phyloP scores from a whole-genome alignment of 2,329 filamentous ascomycete genomes.

The Aspergillus bombycis region DNA sequence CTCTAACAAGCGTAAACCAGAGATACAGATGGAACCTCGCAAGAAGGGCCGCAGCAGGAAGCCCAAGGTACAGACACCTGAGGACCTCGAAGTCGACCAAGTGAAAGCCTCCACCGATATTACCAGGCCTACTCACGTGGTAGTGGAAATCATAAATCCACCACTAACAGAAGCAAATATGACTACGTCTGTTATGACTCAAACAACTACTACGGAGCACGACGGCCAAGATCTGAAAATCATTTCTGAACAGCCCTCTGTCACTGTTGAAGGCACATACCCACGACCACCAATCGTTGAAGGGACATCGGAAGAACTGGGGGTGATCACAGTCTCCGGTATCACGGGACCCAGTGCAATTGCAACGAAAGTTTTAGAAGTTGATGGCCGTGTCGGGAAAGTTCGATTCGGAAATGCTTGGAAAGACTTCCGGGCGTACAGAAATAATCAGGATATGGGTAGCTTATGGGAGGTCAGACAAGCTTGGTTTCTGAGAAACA shows the following conservation, averaged over 20 bases:
- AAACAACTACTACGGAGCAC: neutral
- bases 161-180: neutral
- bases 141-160: constrained; percentile 3
- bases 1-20: constrained; percentile 21
- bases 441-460: constrained; percentile 52
- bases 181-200: neutral
- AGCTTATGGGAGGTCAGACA: constrained; percentile 49
- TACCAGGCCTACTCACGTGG: neutral
- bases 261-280: constrained; percentile 1
- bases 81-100: neutral
- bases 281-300: neutral
- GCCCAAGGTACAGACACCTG: neutral
- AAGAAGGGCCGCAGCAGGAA: constrained; percentile 9
- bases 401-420: constrained; percentile 44
- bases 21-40: constrained; percentile 5
- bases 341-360: constrained; percentile 35
- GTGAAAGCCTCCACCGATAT: neutral
- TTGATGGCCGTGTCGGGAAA: constrained; percentile 42
- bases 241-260: neutral
- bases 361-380: constrained; percentile 38
- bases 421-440: constrained; percentile 47
- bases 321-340: constrained; percentile 33
- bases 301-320: neutral
- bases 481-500: constrained; percentile 38
- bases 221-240: neutral